Evolutionary conservation across 495 filamentous ascomycete genomes (phyloP), one percentile per base, ranked within the genome.

Genomic region (Penicillium ochrochloron): DNA sequence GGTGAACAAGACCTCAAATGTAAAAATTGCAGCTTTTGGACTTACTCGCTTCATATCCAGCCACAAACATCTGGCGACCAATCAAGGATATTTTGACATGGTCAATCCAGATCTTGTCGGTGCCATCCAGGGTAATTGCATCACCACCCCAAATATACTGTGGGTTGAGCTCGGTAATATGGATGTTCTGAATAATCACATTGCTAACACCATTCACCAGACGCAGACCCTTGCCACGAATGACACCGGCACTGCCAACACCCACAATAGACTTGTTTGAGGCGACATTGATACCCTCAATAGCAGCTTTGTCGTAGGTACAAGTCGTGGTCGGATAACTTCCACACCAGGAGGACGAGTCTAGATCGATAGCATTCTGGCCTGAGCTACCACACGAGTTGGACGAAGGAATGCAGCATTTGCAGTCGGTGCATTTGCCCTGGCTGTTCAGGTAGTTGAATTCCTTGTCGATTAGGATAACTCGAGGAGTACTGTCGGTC

Each of bases 391-490:
- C 73, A 31, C 67, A 74, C 25, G 62, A 68, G 54, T 71, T 73
- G 61, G 69, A 70, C 0, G 59, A 59, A 12, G 70, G 74, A 29
- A 66, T 66, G 59, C 73, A 76, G 64, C 75, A 75, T 52, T 72
- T 61, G 67, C 71, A 81, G 50, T 76, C 73, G 46, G 72, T 75
- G 46, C 73, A 74, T 11, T 72, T 76, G 52, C 77, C 80, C 62
- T 81, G 71, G 54, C 62, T 81, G 6, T 75, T 76, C 21, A 77
- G 70, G 56, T 78, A 83, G 66, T 83, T 78, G 68, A 80, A 84
- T 54, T 73, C 75, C 61, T 79, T 81, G 54, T 78, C 70, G 48
- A 84, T 73, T 34, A 85, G 72, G 52, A 85, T 84, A 7, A 81
- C 78, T 42, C 82, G 79, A 17, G 83, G 66, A 15, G 71, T 70